A percentile compares a stretch with the other conserved stretches of the same genome.
phyloP scores from a whole-genome alignment of 192 early-diverging fungal species.

The Ramicandelaber brevisporus region DNA sequence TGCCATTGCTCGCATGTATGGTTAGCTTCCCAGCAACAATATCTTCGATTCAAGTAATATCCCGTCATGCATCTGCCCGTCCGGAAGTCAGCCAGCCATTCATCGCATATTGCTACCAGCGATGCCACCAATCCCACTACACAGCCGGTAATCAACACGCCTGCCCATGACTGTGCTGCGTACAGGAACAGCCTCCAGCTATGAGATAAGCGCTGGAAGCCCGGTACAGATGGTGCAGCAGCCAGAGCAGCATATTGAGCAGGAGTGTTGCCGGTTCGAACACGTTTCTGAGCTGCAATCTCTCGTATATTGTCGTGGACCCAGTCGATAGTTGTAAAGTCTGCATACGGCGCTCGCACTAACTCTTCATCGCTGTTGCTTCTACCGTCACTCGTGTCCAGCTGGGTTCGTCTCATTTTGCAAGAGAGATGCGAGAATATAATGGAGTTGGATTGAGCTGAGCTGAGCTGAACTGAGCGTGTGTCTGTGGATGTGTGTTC shows the following conservation, averaged over 20 bases:
- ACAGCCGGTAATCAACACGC: no score
- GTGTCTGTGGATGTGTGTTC: no score
- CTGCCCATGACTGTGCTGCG: no score
- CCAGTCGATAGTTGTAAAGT: constrained; percentile 42
- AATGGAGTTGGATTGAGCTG: no score
- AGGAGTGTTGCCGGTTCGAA: constrained; percentile 59
- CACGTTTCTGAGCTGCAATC: constrained; percentile 26
- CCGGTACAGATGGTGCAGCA: constrained; percentile 7
- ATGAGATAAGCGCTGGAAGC: constrained; percentile 15
- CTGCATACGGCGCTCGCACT: constrained; percentile 13
- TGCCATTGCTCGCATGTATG: constrained; percentile 30
- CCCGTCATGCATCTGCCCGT: constrained; percentile 55
- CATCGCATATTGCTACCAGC: constrained; percentile 44
- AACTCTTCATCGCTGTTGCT: constrained; percentile 11
- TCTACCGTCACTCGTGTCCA: constrained; percentile 1
- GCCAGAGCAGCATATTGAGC: constrained; percentile 44
- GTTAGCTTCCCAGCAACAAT: constrained; percentile 52
- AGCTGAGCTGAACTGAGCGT: no score
- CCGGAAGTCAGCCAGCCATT: constrained; percentile 64
- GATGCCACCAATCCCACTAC: constrained; percentile 33
- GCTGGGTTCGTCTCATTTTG: no score
- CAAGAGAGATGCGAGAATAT: no score
- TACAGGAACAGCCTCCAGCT: constrained; percentile 7
- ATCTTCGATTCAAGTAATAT: constrained; percentile 44
- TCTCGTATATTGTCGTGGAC: constrained; percentile 75